A percentile compares a stretch with the other conserved stretches of the same genome.
Conservation (phyloP, 2,329 filamentous ascomycete species). For the Fusarium subglutinans region DNA sequence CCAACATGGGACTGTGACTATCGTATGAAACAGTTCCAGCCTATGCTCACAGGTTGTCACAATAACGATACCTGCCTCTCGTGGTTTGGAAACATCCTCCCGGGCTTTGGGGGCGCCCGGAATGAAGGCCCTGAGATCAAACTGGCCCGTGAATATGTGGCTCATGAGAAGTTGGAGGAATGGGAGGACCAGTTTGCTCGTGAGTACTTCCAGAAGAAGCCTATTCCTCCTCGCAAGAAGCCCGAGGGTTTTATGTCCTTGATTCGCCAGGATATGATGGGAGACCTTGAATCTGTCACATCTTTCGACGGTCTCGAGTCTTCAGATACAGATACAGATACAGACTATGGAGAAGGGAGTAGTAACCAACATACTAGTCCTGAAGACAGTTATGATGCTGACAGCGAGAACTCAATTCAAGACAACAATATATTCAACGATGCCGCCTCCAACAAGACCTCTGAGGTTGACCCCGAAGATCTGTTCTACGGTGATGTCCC, state of each 20-base stretch:
- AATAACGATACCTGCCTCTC: slow-evolving; percentile 21
- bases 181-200: slow-evolving; percentile 17
- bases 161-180: slow-evolving; percentile 1
- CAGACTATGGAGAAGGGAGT: background rate
- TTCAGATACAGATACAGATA: background rate
- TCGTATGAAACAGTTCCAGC: background rate
- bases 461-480: slow-evolving; percentile 3
- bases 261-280: background rate
- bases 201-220: background rate
- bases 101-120: background rate
- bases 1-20: background rate
- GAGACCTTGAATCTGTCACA: background rate
- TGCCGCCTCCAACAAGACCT: background rate
- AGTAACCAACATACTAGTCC: no score
- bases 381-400: background rate
- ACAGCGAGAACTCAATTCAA: background rate
- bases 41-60: slow-evolving; percentile 17
- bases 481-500: background rate
- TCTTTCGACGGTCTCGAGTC: background rate
- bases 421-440: background rate
- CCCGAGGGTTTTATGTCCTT: background rate
- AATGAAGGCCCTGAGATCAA: background rate
- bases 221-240: background rate
- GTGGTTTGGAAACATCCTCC: slow-evolving; percentile 6
- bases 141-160: background rate